Conservation (phyloP, 306 rosid genomes). For the Castanospermum australe region DNA sequence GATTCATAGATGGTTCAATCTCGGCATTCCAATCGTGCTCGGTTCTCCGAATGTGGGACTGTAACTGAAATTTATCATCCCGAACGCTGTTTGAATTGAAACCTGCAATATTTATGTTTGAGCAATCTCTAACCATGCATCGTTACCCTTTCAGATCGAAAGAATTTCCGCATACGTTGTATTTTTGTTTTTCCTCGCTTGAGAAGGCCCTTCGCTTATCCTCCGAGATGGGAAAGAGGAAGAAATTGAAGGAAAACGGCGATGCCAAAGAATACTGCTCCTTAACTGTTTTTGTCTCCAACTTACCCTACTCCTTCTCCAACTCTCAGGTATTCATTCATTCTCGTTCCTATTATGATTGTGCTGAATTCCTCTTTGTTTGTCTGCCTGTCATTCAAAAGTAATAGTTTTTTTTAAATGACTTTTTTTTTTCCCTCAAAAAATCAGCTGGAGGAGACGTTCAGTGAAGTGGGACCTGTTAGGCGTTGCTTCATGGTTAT, state of each 20-base stretch:
- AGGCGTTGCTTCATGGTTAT: conserved; percentile 90
- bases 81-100: too few species aligned
- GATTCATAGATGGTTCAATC: too few species aligned
- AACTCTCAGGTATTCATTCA: conserved; percentile 59
- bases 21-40: too few species aligned
- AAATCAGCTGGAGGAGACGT: conserved; percentile 77
- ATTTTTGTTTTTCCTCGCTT: background rate
- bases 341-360: background rate
- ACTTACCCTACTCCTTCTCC: conserved; percentile 75
- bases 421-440: background rate
- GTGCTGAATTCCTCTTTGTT: background rate
- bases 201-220: background rate
- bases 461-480: conserved; percentile 86
- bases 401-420: background rate
- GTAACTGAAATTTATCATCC: too few species aligned
- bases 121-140: too few species aligned
- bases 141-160: too few species aligned
- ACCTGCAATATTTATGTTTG: too few species aligned
- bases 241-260: conserved; percentile 43
- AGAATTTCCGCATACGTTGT: background rate
- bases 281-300: conserved; percentile 69
- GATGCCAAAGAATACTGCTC: conserved; percentile 47
- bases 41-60: too few species aligned
- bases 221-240: conserved; percentile 68
- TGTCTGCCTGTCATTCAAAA: background rate